Evolutionary conservation across 1,284 basidiomycete genomes (phyloP).

Genomic region (Rhodotorula sp.): DNA sequence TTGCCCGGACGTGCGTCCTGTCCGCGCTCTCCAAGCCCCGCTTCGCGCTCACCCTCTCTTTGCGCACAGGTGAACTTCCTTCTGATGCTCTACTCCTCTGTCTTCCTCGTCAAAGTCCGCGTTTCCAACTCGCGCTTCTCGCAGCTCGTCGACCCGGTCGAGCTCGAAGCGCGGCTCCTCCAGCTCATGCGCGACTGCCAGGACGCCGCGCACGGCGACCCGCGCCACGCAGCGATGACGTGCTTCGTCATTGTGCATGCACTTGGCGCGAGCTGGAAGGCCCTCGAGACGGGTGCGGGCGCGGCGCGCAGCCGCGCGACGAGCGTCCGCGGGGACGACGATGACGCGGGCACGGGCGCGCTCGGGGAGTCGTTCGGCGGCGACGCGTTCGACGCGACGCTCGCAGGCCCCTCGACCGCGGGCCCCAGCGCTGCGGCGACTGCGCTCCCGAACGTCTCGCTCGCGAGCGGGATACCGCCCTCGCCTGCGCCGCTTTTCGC

Average conservation of each 20-base stretch:
- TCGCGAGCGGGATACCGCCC: conserved; percentile 6
- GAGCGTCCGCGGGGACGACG: conserved; percentile 5
- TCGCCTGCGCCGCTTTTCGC: conserved; percentile 13
- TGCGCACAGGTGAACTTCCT: conserved; percentile 34
- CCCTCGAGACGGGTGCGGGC: conserved; percentile 17
- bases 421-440: neutral
- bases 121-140: conserved; percentile 39
- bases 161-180: conserved; percentile 27
- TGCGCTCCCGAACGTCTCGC: conserved; percentile 13
- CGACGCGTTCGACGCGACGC: neutral
- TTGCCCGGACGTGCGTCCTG: conserved; percentile 31
- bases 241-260: conserved; percentile 24
- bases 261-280: conserved; percentile 29
- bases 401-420: neutral
- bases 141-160: conserved; percentile 26
- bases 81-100: conserved; percentile 36
- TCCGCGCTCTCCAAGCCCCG: no score
- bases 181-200: conserved; percentile 34
- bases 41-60: neutral
- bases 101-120: conserved; percentile 39
- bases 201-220: conserved; percentile 18
- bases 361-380: neutral
- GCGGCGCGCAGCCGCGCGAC: conserved; percentile 3
- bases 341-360: neutral
- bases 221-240: conserved; percentile 28